phyloP scores from a whole-genome alignment of 2,329 filamentous ascomycete species.

The Bipolaris zeicola region DNA sequence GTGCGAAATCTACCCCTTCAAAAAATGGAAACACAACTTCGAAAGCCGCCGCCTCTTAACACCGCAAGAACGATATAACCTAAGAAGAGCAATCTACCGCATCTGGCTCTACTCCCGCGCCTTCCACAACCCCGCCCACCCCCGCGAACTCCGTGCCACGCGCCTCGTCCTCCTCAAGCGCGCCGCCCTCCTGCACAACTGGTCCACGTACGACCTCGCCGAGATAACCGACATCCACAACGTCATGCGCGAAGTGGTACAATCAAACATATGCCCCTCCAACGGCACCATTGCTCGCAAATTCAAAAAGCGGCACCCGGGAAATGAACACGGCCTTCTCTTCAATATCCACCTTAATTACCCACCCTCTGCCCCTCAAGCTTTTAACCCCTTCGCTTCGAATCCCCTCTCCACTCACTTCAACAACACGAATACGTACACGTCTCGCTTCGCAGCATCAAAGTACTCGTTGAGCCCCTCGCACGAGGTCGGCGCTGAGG shows the following conservation, averaged over 20 bases:
- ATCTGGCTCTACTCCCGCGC: conserved; percentile 65
- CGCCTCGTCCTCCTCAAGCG: conserved; percentile 57
- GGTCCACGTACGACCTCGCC: conserved; percentile 60
- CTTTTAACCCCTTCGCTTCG: conserved; percentile 39
- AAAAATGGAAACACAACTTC: conserved; percentile 66
- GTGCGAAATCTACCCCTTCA: conserved; percentile 66
- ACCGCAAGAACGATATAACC: conserved; percentile 54
- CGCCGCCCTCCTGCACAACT: conserved; percentile 64
- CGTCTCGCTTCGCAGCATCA: conserved; percentile 50
- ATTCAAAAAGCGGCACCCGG: conserved; percentile 62
- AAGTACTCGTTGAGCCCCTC: conserved; percentile 56
- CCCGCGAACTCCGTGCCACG: conserved; percentile 57
- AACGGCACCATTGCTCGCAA: conserved; percentile 65
- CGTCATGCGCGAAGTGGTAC: conserved; percentile 62
- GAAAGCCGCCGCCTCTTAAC: conserved; percentile 61
- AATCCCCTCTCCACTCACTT: conserved; percentile 46
- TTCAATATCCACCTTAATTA: conserved; percentile 62
- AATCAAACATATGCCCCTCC: conserved; percentile 65
- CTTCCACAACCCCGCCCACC: conserved; percentile 60
- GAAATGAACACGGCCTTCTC: conserved; percentile 55
- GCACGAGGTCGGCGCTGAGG: conserved; percentile 62
- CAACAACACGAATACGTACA: conserved; percentile 41
- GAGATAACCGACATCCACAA: conserved; percentile 64
- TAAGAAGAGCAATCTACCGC: conserved; percentile 65
- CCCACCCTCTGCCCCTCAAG: conserved; percentile 44